Base-by-base conservation (phyloP, 768 basidiomycete species). In the Butyriboletus loyo region DNA sequence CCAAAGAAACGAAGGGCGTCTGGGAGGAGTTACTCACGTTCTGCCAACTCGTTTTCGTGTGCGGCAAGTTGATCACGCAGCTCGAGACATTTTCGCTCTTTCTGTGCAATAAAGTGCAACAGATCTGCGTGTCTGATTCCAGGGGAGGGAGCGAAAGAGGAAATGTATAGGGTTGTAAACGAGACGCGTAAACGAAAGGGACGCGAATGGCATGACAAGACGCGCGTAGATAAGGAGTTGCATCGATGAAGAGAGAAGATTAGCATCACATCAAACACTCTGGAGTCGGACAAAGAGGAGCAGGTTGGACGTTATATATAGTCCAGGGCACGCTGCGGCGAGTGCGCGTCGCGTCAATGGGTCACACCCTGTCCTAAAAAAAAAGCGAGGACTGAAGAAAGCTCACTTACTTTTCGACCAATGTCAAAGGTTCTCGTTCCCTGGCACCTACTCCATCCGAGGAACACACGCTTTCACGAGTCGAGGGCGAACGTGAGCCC, bases 61-160 rank as follows among this genome's bases (percentile, higher is more conserved):
- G 71, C 63, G 8, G 78, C 77, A 2, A 93, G 81, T 58, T 89
- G 88, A 5, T 85, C 81, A 17, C 89, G 83, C 39, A 92, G 75
- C 52, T 93, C 90, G 36, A 92, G 79, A 59, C 88, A 91, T 66
- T 84, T 87, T 0, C 87, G 81, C 66, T 92, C 91, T 57, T 92
- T 92, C 69, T 91, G 89, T 0, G 91, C 90, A 46, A 93, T 93
- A 53, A 86, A 86, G 28, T 80, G 86, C n/a, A 92, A 72, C 2
- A 93, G 72, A 49, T 92, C 89, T 7, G 85, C 82, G 60, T 93
- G 88, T 62, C 91, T 92, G 55, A 28, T 48, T 22, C 37, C 30
- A 34, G 44, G 24, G 17, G 7, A 10, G 1, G 11, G 35, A 15
- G 6, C 17, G 25, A 42, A 22, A 2, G 4, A 4, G 10, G 19